phyloP scores from a whole-genome alignment of 139 green algal species.

The Closterium sp. region DNA sequence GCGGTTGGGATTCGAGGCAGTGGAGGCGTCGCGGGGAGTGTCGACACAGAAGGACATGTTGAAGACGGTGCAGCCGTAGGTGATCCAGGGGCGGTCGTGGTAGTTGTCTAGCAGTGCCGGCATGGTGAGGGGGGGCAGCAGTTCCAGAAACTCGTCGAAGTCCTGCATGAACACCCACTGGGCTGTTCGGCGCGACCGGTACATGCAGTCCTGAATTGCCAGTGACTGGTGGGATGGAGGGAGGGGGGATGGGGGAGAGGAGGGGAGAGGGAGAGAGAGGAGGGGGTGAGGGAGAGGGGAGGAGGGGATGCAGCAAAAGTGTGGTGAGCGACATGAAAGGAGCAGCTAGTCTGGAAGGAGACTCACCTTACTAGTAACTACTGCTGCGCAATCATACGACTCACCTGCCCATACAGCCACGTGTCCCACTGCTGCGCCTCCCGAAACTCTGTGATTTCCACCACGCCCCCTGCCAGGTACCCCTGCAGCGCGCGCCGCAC shows the following conservation, averaged over 20 bases:
- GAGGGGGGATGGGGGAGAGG: too few species aligned
- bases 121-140: constrained; percentile 9
- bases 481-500: background rate
- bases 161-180: constrained; percentile 9
- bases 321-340: too few species aligned
- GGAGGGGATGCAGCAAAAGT: too few species aligned
- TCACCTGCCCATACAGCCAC: background rate
- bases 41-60: background rate
- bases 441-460: background rate
- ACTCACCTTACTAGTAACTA: too few species aligned
- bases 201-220: constrained; percentile 1
- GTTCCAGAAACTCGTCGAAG: constrained; percentile 13
- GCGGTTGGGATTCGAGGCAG: too few species aligned
- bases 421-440: background rate
- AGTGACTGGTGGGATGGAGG: background rate
- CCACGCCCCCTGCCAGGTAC: background rate
- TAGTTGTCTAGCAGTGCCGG: constrained; percentile 1
- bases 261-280: too few species aligned
- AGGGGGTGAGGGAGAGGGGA: too few species aligned
- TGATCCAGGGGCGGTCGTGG: background rate
- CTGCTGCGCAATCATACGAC: too few species aligned
- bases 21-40: background rate
- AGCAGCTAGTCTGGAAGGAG: too few species aligned
- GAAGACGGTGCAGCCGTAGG: constrained; percentile 9
- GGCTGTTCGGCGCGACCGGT: background rate